phyloP scores from a whole-genome alignment of 1,284 basidiomycete genomes.

The Trichosporon sp. region DNA sequence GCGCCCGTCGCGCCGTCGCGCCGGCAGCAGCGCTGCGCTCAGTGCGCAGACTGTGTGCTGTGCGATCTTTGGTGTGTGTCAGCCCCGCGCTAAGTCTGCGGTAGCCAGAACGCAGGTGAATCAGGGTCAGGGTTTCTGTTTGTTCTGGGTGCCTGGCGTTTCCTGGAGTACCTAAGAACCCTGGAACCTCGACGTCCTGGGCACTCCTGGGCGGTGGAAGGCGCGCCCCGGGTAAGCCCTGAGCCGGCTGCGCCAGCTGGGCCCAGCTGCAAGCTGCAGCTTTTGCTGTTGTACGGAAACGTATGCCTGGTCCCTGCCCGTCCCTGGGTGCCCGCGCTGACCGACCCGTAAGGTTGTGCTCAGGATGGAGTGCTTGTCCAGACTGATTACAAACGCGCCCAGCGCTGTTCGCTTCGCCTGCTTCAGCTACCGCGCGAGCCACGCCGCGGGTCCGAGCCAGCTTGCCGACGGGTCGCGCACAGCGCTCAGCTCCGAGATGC shows the following conservation, averaged over 20 bases:
- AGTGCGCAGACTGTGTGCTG: no score
- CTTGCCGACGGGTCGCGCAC: no score
- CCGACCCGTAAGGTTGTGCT: neutral
- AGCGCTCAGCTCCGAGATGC: no score
- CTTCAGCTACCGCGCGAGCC: no score
- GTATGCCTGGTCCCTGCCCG: neutral
- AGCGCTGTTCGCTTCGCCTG: neutral
- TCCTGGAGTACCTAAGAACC: neutral
- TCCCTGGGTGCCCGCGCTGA: neutral
- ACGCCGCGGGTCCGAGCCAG: no score
- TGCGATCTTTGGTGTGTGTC: no score
- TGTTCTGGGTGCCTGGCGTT: neutral
- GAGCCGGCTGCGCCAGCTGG: neutral
- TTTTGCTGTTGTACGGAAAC: neutral
- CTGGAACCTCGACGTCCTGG: neutral
- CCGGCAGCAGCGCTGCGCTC: no score
- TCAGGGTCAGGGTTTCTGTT: conserved; percentile 7
- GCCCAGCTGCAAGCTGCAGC: no score
- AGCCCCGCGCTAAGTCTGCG: neutral
- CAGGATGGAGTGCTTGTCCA: neutral
- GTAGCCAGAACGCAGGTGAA: neutral
- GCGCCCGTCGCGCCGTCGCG: no score
- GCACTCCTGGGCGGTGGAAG: no score
- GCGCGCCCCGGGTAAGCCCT: neutral
- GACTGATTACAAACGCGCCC: neutral